Evolutionary conservation across 2,329 filamentous ascomycete genomes (phyloP).

Genomic region (Aspergillus intermedius): DNA sequence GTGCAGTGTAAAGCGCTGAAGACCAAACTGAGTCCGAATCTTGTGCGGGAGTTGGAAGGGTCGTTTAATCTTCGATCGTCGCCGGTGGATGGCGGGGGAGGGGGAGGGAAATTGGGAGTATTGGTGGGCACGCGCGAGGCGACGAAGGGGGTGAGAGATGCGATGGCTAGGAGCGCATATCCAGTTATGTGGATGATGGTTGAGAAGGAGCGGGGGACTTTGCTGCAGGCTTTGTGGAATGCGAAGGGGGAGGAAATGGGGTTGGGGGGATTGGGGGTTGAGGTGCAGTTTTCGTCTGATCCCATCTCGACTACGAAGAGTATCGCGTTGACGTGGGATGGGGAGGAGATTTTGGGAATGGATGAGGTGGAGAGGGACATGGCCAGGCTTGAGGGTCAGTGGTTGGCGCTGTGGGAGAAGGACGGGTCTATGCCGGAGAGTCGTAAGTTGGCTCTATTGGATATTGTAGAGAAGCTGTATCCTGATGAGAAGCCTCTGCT

Average conservation of each 20-base stretch:
- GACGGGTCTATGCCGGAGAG: slow-evolving; percentile 8
- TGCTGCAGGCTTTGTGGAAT: slow-evolving; percentile 44
- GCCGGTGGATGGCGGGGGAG: slow-evolving; percentile 54
- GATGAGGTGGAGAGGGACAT: slow-evolving; percentile 24
- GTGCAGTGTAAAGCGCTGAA: slow-evolving; percentile 44
- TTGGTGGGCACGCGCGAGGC: slow-evolving; percentile 63
- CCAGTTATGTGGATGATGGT: slow-evolving; percentile 61
- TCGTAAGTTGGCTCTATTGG: slow-evolving; percentile 19
- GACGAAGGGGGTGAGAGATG: slow-evolving; percentile 71
- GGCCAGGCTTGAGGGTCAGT: slow-evolving; percentile 16
- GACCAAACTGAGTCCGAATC: slow-evolving; percentile 37
- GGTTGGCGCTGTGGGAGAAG: slow-evolving; percentile 24
- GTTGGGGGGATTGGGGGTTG: slow-evolving; percentile 33
- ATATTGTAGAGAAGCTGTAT: slow-evolving; percentile 20
- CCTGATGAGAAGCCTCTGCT: slow-evolving; percentile 20
- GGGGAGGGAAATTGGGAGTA: slow-evolving; percentile 59
- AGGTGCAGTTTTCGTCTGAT: slow-evolving; percentile 24
- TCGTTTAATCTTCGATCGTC: slow-evolving; percentile 64
- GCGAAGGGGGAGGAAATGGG: slow-evolving; percentile 32
- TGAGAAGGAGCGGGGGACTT: slow-evolving; percentile 24
- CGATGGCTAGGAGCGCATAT: slow-evolving; percentile 59
- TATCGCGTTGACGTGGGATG: slow-evolving; percentile 32
- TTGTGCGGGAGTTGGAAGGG: slow-evolving; percentile 51
- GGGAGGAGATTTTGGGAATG: slow-evolving; percentile 27
- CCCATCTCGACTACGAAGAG: slow-evolving; percentile 8